Conservation (phyloP, 2,329 filamentous ascomycete species). For the Xylaria arbuscula region DNA sequence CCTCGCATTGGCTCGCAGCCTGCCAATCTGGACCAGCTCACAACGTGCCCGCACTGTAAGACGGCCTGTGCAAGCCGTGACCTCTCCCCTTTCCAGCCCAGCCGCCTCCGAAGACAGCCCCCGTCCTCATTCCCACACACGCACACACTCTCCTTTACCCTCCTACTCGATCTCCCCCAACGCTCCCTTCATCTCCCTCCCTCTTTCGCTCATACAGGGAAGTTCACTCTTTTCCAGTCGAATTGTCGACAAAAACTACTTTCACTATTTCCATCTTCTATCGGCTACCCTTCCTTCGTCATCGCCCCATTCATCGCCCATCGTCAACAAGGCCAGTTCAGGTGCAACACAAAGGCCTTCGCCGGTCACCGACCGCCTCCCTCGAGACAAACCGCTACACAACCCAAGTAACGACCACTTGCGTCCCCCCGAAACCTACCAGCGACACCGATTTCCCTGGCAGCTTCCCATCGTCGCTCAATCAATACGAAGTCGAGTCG, state of each 20-base stretch:
- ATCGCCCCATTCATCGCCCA: slow-evolving; percentile 13
- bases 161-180: slow-evolving; percentile 32
- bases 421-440: neutral
- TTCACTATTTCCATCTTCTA: slow-evolving; percentile 27
- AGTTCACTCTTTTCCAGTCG: slow-evolving; percentile 36
- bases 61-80: slow-evolving; percentile 8
- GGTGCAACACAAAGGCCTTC: slow-evolving; percentile 9
- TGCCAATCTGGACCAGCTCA: slow-evolving; percentile 32
- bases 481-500: slow-evolving; percentile 6
- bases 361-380: slow-evolving; percentile 23
- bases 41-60: slow-evolving; percentile 23
- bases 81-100: slow-evolving; percentile 36
- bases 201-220: slow-evolving; percentile 38
- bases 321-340: slow-evolving; percentile 11
- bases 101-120: slow-evolving; percentile 32
- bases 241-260: slow-evolving; percentile 30
- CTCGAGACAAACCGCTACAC: slow-evolving; percentile 11
- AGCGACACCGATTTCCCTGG: slow-evolving; percentile 5
- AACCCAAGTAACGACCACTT: neutral
- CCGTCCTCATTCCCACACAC: slow-evolving; percentile 33
- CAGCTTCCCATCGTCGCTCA: slow-evolving; percentile 6
- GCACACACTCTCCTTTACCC: slow-evolving; percentile 35
- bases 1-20: slow-evolving; percentile 25
- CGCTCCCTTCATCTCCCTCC: slow-evolving; percentile 37
- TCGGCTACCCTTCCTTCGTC: slow-evolving; percentile 23